Evolutionary conservation across 768 basidiomycete genomes (phyloP), one percentile per base, ranked within the genome.

Genomic region (Suillus paluster): DNA sequence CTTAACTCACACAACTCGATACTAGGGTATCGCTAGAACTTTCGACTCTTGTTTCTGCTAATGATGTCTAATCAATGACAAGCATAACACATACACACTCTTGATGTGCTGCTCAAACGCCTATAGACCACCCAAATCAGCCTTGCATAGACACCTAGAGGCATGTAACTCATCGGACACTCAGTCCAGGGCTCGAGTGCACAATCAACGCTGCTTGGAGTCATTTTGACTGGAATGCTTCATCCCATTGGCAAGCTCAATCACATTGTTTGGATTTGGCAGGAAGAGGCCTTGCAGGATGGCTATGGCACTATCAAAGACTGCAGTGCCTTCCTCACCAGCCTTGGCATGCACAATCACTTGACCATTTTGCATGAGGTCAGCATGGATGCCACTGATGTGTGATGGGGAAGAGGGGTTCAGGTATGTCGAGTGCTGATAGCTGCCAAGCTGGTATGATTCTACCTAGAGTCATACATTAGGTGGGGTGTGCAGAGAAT

Each of bases 271-370:
- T 6, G 80, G 75, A 61, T 83, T 90, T 3, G 92, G 92, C 6
- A 93, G 92, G 82, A 89, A 93, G 63, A 95, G 79, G 11, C 93
- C 92, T 71, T 95, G 94, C 46, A 92, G 79, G 55, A 94, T 77
- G 4, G 94, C 92, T 58, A 90, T 88, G 27, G 91, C 87, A 11
- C 89, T 89, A 78, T 95, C 92, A 75, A 92, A 91, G 66, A 94
- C 91, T 39, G 89, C 86, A 7, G 86, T 81, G 57, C 92, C 90
- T 72, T 94, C 93, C 87, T 87, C 88, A 33, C 91, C 91, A 48
- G 87, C 86, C 77, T 94, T 94, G 68, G 90, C 91, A 64, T 87
- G 89, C 49, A 90, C 84, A 68, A 89, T 86, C 67, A 94, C 81
- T 73, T 88, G 83, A 65, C 74, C 83, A 68, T 89, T 88, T 73